phyloP scores from a whole-genome alignment of 768 basidiomycete species.

The Lanmaoa pseudosensibilis region DNA sequence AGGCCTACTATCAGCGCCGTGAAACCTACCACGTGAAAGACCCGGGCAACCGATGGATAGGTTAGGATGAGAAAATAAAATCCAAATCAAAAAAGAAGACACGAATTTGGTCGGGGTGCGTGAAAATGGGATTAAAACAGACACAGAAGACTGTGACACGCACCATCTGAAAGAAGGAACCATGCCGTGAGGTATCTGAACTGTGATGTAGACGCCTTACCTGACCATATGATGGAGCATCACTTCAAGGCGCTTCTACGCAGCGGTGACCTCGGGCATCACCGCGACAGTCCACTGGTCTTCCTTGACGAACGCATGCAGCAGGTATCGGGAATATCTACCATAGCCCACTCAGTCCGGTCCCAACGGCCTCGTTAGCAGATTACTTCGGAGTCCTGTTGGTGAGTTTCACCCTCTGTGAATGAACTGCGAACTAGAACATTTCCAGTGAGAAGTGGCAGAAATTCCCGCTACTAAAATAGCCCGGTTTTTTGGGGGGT shows the following conservation, averaged over 20 bases:
- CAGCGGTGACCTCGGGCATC: no score
- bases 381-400: no score
- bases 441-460: no score
- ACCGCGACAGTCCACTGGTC: no score
- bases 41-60: no score
- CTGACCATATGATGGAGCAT: no score
- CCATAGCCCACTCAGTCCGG: slow-evolving; percentile 83
- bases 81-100: not conserved
- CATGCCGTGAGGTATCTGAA: slow-evolving; percentile 78
- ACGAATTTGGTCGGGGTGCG: not conserved
- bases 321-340: slow-evolving; percentile 85
- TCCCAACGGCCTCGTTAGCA: slow-evolving; percentile 46
- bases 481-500: no score
- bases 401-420: no score
- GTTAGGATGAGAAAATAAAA: not conserved
- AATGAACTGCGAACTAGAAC: no score
- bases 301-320: not conserved
- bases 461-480: no score
- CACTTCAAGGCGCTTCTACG: no score
- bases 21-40: slow-evolving; percentile 42
- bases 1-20: slow-evolving; percentile 80
- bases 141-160: no score
- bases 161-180: slow-evolving; percentile 93
- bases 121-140: not conserved
- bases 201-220: slow-evolving; percentile 71